Base-by-base conservation (phyloP, 805 yeast species). In the Lipomyces spencermartinsiae region DNA sequence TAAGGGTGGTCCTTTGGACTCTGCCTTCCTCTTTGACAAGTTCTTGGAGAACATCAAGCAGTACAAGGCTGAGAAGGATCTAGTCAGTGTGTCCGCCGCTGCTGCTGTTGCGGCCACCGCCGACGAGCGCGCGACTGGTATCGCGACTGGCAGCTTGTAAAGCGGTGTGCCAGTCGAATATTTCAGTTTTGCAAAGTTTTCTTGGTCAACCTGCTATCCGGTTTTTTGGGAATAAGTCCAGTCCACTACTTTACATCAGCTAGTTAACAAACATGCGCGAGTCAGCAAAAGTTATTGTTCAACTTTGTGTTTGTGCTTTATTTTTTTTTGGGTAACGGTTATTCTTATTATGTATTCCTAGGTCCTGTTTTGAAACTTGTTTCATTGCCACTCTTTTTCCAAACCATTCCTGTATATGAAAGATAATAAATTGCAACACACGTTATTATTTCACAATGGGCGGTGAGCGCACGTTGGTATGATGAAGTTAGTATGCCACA, bases 1-100 rank as follows among this genome's bases (percentile, higher is more conserved):
- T 66, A 94, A 93, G 82, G 98, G 99, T 75, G 99, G 99, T 74
- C 99, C 99, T 67, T 85, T 90, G 76, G 99, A 95, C 80, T 91
- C 97, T 14, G 86, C 92, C 1, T 92, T 87, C 81, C 83, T 95
- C 79, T 95, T 95, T 75, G 98, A 95, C 83, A 92, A 88, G 80
- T 95, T 91, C 81, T 88, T 95, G 75, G 85, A 83, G 51, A 84
- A 89, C 76, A 89, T 95, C 71, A 83, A 82, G 59, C 81, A 80
- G 59, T 92, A 86, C 83, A 85, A 83, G 76, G 61, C 62, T n/a
- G 69, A 62, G 57, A 35, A 29, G 29, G 53, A 49, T 33, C 35
- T 49, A 6, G 61, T 34, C 19, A 62, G 37, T 35, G 54, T 53
- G 29, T 22, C 56, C 22, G 56, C 19, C 16, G 49, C 49, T 7